Percentiles rank a stretch among this genome's conserved stretches.
Conservation (phyloP, 1,284 basidiomycete species). For the Sporisorium scitamineum region DNA sequence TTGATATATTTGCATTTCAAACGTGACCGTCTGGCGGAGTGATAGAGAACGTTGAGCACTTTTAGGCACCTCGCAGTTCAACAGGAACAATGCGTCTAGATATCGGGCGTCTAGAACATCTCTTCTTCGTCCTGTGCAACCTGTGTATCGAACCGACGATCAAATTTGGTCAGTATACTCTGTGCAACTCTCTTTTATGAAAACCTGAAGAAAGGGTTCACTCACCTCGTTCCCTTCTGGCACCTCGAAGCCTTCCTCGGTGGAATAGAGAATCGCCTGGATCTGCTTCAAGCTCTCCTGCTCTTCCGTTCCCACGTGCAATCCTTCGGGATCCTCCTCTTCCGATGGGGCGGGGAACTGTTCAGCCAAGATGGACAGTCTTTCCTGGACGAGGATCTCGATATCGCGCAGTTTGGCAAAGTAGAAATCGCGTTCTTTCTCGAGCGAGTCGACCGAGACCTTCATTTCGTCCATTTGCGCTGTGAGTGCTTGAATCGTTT, state of each 20-base stretch:
- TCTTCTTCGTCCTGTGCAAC: constrained; percentile 37
- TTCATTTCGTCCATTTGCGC: constrained; percentile 86
- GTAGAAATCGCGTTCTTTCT: constrained; percentile 96
- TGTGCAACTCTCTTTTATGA: background rate
- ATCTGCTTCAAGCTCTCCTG: constrained; percentile 82
- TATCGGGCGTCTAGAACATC: no score
- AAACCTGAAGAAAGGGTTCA: no score
- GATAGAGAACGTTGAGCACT: background rate
- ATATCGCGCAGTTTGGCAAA: constrained; percentile 90
- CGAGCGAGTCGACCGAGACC: constrained; percentile 81
- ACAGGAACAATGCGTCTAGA: no score
- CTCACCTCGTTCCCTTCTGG: constrained; percentile 59
- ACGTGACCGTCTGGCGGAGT: no score
- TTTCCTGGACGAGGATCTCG: constrained; percentile 81
- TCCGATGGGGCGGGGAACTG: constrained; percentile 23
- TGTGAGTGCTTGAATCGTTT: constrained; percentile 76
- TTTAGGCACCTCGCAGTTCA: background rate
- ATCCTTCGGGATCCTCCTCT: constrained; percentile 17
- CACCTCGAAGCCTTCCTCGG: constrained; percentile 74
- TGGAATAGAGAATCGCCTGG: constrained; percentile 93
- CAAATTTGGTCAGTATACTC: no score
- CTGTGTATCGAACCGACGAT: background rate
- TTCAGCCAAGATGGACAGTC: constrained; percentile 63
- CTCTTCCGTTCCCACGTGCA: constrained; percentile 69
- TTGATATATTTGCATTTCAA: no score